Percentiles rank a stretch among this genome's conserved stretches.
These are phyloP conservation scores for Chaetomium globosum DNA, from an alignment of 2,329 filamentous ascomycete genomes.

Conservation along the genomic window DNA sequence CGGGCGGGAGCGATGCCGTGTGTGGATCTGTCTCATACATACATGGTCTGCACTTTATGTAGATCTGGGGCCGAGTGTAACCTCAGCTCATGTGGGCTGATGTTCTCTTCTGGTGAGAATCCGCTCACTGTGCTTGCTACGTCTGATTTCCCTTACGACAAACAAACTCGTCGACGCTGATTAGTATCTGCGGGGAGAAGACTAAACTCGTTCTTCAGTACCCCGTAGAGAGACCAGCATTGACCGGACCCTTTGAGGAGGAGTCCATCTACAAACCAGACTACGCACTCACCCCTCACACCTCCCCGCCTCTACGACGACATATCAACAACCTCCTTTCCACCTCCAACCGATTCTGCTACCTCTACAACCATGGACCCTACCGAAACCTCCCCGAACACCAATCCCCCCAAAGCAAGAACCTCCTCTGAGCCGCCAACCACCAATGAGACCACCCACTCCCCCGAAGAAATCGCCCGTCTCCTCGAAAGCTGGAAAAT, in stretches of 20 bases:
- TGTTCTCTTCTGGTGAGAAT: background rate
- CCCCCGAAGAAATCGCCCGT: conserved; percentile 5
- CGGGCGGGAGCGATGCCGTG: background rate
- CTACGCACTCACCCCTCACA: background rate
- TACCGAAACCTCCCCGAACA: background rate
- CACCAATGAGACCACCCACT: conserved; percentile 25
- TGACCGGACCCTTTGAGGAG: background rate
- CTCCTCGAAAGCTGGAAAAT: conserved; percentile 31
- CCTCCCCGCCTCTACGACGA: background rate
- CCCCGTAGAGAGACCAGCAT: background rate
- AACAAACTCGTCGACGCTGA: too few species aligned
- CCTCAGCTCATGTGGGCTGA: background rate
- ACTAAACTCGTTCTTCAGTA: background rate
- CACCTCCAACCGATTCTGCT: background rate
- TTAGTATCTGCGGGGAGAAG: too few species aligned
- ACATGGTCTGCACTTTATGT: background rate
- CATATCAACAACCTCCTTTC: background rate
- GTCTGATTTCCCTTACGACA: background rate
- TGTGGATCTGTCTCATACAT: background rate
- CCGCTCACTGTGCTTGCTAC: background rate
- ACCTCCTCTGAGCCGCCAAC: background rate
- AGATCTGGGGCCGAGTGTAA: conserved; percentile 16
- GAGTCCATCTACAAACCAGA: background rate
- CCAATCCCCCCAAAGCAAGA: background rate
- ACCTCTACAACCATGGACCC: background rate